Percentiles rank a stretch among this genome's conserved stretches.
These are phyloP conservation scores for Venturiaceae sp. DNA, from an alignment of 2,329 filamentous ascomycete genomes.

Conservation along the genomic window DNA sequence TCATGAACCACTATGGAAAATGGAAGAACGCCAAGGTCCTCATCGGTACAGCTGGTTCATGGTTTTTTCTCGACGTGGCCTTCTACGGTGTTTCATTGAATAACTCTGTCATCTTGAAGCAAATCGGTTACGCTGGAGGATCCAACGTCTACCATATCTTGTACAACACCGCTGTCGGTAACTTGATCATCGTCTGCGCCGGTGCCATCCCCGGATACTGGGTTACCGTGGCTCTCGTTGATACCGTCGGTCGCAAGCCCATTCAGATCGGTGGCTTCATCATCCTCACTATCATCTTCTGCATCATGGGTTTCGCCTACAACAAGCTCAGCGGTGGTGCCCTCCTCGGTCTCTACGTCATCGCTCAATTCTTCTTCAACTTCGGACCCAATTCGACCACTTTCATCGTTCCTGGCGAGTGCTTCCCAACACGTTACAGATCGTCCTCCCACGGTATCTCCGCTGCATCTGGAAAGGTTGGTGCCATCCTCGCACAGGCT, in stretches of 20 bases:
- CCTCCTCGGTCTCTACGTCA: constrained; percentile 35
- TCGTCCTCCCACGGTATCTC: constrained; percentile 39
- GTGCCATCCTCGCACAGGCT: constrained; percentile 39
- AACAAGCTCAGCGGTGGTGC: constrained; percentile 30
- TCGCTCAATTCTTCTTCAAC: constrained; percentile 44
- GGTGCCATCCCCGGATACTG: constrained; percentile 77
- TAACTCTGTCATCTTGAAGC: constrained; percentile 60
- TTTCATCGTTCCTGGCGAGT: constrained; percentile 42
- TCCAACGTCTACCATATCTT: constrained; percentile 57
- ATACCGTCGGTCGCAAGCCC: constrained; percentile 66
- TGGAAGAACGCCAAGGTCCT: constrained; percentile 64
- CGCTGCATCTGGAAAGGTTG: constrained; percentile 37
- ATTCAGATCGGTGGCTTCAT: constrained; percentile 54
- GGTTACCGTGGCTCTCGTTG: constrained; percentile 65
- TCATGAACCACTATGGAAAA: constrained; percentile 58
- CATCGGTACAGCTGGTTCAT: constrained; percentile 72
- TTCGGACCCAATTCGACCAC: constrained; percentile 41
- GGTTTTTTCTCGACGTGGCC: constrained; percentile 67
- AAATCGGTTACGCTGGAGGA: constrained; percentile 62
- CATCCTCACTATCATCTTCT: constrained; percentile 38
- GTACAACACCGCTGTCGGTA: constrained; percentile 67
- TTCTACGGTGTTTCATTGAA: constrained; percentile 56
- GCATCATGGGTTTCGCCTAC: constrained; percentile 39
- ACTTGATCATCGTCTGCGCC: constrained; percentile 68
- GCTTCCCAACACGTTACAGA: constrained; percentile 40